Evolutionary conservation across 495 filamentous ascomycete genomes (phyloP), one percentile per base, ranked within the genome.

Genomic region (Tuber indicum): DNA sequence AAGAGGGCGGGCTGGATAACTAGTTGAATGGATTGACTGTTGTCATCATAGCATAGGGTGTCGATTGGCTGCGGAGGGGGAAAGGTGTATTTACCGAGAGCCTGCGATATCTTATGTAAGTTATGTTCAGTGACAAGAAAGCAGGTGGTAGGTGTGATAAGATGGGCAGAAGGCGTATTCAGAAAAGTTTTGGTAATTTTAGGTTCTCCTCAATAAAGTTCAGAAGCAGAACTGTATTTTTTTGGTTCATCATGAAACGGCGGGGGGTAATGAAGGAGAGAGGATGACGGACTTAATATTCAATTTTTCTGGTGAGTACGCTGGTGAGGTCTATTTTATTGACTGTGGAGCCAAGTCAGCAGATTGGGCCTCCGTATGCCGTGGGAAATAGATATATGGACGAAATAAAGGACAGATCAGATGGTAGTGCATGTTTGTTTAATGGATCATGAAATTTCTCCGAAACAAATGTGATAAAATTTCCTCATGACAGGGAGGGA

Each of bases 381-480:
- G 26, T 66, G 16, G 26, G 4, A 32, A 19, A 16, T 66, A 66
- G 58, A 26, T 19, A 32, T 32, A 66, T 32, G 14, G 58, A 66
- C 5, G 32, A 36, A 66, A 36, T 17, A 66, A 66, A 66, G 58
- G 58, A 36, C 26, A 17, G 26, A 66, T 66, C 58, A 66, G 58
- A 66, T 66, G 58, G 58, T 66, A 66, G 58, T 66, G 58, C 58
- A 66, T 66, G 58, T 66, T 66, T 66, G 58, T 66, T 66, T 66
- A 19, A 66, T 66, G 58, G 58, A 66, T 66, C 58, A 66, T 66
- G 58, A 66, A 66, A 66, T 66, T 66, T 66, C 58, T 66, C 58
- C 58, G 58, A 66, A 66, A 66, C 58, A 66, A 66, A 66, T 66
- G 58, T 66, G 58, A 66, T 66, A 36, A 19, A 19, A 66, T 66